phyloP scores from a whole-genome alignment of 139 green algal genomes.

The Micractinium sp. region DNA sequence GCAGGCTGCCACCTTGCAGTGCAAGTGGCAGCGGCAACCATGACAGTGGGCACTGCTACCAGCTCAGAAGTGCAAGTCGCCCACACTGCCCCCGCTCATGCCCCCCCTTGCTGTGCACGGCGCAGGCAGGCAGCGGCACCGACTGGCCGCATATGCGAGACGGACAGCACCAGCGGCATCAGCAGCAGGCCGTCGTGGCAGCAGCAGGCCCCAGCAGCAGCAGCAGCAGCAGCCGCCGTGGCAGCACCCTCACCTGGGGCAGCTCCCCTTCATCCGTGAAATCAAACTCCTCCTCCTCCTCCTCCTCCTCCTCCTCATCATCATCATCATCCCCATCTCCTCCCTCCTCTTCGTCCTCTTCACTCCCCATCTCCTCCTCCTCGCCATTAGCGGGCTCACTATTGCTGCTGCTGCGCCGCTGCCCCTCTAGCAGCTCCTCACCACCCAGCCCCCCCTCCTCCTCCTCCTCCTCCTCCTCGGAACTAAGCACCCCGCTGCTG shows the following conservation, averaged over 20 bases:
- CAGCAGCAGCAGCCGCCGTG: too few relatives aligned
- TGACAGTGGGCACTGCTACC: too few relatives aligned
- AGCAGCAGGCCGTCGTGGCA: too few relatives aligned
- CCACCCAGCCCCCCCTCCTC: neutral
- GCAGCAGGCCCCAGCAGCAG: neutral
- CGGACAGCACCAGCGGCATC: too few relatives aligned
- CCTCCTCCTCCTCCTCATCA: neutral
- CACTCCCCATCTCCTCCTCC: neutral
- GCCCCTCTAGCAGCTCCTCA: neutral
- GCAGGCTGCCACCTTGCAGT: too few relatives aligned
- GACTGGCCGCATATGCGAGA: too few relatives aligned
- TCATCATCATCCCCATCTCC: constrained; percentile 2
- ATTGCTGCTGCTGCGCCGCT: neutral
- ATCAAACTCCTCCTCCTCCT: constrained; percentile 6
- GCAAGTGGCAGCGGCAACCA: too few relatives aligned
- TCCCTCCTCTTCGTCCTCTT: neutral
- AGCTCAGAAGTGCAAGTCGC: too few relatives aligned
- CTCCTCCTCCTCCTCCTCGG: neutral
- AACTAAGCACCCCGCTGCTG: too few relatives aligned
- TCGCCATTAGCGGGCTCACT: too few relatives aligned
- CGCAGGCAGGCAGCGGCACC: too few relatives aligned
- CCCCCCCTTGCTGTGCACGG: neutral
- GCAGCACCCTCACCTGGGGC: neutral
- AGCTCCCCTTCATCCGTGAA: neutral
- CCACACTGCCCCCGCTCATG: too few relatives aligned